Evolutionary conservation across 2,329 filamentous ascomycete species (phyloP).

Genomic region (Colletotrichum paranaense): DNA sequence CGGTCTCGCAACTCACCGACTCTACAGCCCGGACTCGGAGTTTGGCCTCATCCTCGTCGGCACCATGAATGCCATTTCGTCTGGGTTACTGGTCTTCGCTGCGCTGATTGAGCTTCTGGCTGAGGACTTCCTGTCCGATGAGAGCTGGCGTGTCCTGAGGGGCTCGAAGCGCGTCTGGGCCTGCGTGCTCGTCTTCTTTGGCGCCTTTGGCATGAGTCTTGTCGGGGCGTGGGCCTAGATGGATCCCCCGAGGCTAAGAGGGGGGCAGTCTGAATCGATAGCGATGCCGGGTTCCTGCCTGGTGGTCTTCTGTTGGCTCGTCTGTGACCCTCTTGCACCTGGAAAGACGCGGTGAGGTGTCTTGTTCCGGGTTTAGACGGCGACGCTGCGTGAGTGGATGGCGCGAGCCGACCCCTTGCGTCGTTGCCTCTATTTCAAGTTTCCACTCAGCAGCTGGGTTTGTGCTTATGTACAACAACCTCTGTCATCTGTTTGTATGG

Average conservation of each 20-base stretch:
- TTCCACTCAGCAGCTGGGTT: not conserved
- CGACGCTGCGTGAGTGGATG: not conserved
- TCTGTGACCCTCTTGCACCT: not conserved
- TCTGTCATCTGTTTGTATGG: not conserved
- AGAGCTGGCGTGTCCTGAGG: slow-evolving; percentile 68
- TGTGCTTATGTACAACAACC: not conserved
- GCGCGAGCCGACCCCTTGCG: not conserved
- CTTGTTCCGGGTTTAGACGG: not conserved
- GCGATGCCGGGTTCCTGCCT: not conserved
- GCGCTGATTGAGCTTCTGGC: slow-evolving; percentile 78
- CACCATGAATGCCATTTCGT: slow-evolving; percentile 79
- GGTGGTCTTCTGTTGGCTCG: not conserved
- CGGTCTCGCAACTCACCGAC: slow-evolving; percentile 74
- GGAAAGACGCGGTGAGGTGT: slow-evolving; percentile 19
- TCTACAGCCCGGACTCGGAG: slow-evolving; percentile 76
- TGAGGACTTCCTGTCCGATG: slow-evolving; percentile 76
- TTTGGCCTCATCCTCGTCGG: slow-evolving; percentile 77
- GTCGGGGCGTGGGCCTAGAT: slow-evolving; percentile 71
- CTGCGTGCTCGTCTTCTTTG: slow-evolving; percentile 67
- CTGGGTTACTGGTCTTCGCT: slow-evolving; percentile 77
- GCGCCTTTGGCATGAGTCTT: slow-evolving; percentile 72
- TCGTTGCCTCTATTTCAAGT: not conserved
- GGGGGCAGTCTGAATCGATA: not conserved
- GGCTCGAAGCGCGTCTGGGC: slow-evolving; percentile 65
- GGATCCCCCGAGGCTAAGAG: not conserved